Conservation (phyloP, 2,329 filamentous ascomycete species). For the Thyridium curvatum region DNA sequence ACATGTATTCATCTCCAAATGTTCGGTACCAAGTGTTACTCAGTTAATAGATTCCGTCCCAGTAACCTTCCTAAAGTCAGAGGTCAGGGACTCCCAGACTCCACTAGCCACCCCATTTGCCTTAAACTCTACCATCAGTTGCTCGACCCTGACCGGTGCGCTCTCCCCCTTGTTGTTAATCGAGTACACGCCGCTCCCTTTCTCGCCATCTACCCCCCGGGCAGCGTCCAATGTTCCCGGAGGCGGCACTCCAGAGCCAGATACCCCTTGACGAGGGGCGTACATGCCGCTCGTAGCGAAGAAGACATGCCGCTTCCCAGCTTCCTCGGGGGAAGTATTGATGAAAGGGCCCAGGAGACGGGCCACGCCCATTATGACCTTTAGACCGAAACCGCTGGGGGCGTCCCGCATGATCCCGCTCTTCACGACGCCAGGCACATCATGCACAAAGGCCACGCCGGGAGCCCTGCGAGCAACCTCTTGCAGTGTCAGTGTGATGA, state of each 20-base stretch:
- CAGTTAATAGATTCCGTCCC: slow-evolving; percentile 2
- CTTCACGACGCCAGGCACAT: slow-evolving; percentile 29
- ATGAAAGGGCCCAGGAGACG: too few relatives aligned
- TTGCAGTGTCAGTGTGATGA: slow-evolving; percentile 43
- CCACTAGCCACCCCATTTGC: slow-evolving; percentile 21
- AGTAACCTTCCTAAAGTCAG: slow-evolving; percentile 16
- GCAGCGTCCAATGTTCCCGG: slow-evolving; percentile 16
- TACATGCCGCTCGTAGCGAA: slow-evolving; percentile 26
- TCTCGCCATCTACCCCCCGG: slow-evolving; percentile 19
- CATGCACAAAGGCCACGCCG: slow-evolving; percentile 31
- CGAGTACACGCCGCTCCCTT: slow-evolving; percentile 30
- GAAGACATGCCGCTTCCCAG: slow-evolving; percentile 31
- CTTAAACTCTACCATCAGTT: slow-evolving; percentile 18
- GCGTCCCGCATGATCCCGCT: slow-evolving; percentile 15
- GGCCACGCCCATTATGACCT: too few relatives aligned
- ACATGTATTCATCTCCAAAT: too few relatives aligned
- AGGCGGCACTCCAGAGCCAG: slow-evolving; percentile 15
- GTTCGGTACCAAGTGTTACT: too few relatives aligned
- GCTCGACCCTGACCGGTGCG: slow-evolving; percentile 14
- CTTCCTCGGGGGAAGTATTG: slow-evolving; percentile 7
- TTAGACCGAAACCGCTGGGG: slow-evolving; percentile 2
- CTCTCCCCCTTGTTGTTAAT: slow-evolving; percentile 24
- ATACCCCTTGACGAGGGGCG: slow-evolving; percentile 11
- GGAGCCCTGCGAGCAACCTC: slow-evolving; percentile 39
- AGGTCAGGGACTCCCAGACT: slow-evolving; percentile 17